phyloP scores from a whole-genome alignment of 163 green algal species.

The Prototheca wickerhamii region DNA sequence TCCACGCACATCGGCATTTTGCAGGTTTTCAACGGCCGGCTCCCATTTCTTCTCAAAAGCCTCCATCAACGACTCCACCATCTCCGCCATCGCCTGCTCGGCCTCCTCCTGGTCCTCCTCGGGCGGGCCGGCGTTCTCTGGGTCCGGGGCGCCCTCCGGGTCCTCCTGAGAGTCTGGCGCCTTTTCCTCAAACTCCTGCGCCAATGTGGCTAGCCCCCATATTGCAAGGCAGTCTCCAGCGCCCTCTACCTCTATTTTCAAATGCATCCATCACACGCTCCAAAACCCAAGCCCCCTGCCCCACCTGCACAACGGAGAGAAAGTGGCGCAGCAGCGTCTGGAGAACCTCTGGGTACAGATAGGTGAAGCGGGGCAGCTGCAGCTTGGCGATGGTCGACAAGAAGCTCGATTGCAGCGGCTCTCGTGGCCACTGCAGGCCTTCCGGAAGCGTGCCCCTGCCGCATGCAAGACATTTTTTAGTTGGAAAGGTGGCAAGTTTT shows the following conservation, averaged over 20 bases:
- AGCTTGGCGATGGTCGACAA: constrained; percentile 60
- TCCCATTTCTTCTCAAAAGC: constrained; percentile 63
- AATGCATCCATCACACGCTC: neutral
- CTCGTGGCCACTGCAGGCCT: constrained; percentile 49
- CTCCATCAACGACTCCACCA: constrained; percentile 57
- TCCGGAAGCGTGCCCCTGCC: constrained; percentile 27
- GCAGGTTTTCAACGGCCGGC: constrained; percentile 64
- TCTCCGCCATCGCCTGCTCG: constrained; percentile 6
- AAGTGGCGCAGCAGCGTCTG: constrained; percentile 82
- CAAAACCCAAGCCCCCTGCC: too few species aligned
- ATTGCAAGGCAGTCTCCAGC: neutral
- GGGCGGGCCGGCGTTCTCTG: neutral
- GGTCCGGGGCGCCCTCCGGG: neutral
- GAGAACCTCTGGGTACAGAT: constrained; percentile 75
- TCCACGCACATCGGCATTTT: too few species aligned
- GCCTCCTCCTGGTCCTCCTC: neutral
- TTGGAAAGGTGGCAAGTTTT: neutral
- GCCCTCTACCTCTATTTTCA: neutral
- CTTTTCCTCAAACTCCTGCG: constrained; percentile 62
- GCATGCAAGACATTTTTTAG: neutral
- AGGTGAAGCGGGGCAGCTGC: constrained; percentile 84
- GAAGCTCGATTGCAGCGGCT: constrained; percentile 72
- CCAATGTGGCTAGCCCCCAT: neutral
- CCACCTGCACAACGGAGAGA: constrained; percentile 59
- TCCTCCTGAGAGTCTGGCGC: constrained; percentile 27